phyloP scores from a whole-genome alignment of 164 flowering plant species.

The Kingdonia uniflora region DNA sequence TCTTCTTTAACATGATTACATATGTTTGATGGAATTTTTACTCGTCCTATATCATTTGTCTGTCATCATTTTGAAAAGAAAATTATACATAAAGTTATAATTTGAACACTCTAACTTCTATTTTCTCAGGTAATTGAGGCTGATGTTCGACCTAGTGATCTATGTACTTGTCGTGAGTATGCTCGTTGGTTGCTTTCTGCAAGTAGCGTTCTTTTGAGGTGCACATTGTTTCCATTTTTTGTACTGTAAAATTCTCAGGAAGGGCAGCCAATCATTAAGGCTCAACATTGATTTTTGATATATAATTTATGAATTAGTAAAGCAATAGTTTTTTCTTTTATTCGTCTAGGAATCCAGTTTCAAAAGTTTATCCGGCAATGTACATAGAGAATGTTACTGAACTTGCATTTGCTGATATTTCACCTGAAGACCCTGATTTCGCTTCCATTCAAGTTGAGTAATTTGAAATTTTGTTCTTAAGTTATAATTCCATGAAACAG shows the following conservation, averaged over 20 bases:
- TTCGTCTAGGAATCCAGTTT: constrained; percentile 48
- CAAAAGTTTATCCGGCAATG: constrained; percentile 99
- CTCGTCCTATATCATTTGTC: too few species aligned
- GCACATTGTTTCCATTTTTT: constrained; percentile 8
- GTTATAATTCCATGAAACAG: too few species aligned
- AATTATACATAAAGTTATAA: too few species aligned
- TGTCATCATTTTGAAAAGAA: too few species aligned
- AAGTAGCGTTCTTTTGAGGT: constrained; percentile 87
- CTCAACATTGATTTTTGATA: too few species aligned
- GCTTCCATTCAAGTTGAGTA: constrained; percentile 81
- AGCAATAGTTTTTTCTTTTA: neutral
- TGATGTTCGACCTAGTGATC: constrained; percentile 67
- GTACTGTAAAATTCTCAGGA: neutral
- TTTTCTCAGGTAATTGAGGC: constrained; percentile 71
- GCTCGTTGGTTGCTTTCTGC: constrained; percentile 97
- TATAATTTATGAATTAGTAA: too few species aligned
- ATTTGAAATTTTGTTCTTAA: too few species aligned
- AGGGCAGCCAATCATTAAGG: too few species aligned
- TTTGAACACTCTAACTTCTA: neutral
- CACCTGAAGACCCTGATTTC: constrained; percentile 93
- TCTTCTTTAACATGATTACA: too few species aligned
- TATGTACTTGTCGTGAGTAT: constrained; percentile 95
- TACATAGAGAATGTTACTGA: constrained; percentile 87
- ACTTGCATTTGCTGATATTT: constrained; percentile 94
- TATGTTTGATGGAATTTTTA: too few species aligned